Conservation (phyloP, 2,329 filamentous ascomycete species). For the Trichophyton simii region DNA sequence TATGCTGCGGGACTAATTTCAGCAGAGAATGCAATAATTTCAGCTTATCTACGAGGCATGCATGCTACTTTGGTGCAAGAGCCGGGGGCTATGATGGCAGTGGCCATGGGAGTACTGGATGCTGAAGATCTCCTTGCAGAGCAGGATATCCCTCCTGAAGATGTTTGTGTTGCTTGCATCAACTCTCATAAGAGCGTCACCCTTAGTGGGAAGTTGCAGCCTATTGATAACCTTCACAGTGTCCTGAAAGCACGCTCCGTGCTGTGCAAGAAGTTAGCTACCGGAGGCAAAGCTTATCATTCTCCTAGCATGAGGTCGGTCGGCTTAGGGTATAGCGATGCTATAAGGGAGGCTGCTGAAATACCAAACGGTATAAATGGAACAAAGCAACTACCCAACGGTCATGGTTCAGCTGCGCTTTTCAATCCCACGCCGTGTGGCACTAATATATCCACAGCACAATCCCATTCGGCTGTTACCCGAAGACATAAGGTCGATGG, state of each 20-base stretch:
- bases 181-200: constrained; percentile 29
- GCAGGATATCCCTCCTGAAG: not conserved
- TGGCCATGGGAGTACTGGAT: constrained; percentile 5
- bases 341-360: constrained; percentile 1
- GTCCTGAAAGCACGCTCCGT: too few relatives aligned
- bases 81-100: constrained; percentile 12
- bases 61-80: not conserved
- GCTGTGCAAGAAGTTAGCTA: constrained; percentile 14
- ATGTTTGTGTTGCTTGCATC: constrained; percentile 22
- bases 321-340: constrained; percentile 11
- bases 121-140: constrained; percentile 6
- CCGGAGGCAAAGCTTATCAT: constrained; percentile 24
- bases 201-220: constrained; percentile 21
- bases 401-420: not conserved
- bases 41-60: constrained; percentile 15
- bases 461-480: not conserved
- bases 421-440: not conserved
- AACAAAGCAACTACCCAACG: not conserved
- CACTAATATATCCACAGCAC: not conserved
- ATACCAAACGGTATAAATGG: not conserved
- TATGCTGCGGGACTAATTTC: constrained; percentile 19
- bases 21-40: constrained; percentile 11
- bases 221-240: too few relatives aligned
- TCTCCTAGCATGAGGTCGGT: constrained; percentile 17
- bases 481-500: not conserved